Evolutionary conservation across 1,284 basidiomycete species (phyloP), one percentile per base, ranked within the genome.

Genomic region (Moesziomyces sp.): DNA sequence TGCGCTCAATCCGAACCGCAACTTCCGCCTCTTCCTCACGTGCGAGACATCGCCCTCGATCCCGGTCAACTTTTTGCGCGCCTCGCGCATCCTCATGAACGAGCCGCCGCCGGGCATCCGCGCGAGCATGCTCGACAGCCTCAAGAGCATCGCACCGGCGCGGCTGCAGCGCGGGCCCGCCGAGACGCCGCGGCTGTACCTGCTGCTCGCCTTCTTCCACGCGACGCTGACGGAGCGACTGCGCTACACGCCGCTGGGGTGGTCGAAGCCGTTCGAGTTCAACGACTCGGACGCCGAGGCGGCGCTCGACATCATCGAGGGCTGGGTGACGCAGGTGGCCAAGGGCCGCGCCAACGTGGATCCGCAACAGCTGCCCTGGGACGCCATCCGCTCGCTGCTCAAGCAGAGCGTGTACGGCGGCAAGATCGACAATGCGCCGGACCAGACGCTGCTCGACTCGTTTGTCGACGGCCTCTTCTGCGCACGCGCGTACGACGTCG

Each of bases 31-130:
- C 19, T 83, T 81, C 54, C 63, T 84, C 42, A 84, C 83, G 13
- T 79, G 76, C 72, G 83, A 84, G 69, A 80, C 82, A 1, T 77
- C 71, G 24, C 77, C 81, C 14, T 73, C 79, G 50, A 80, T 84
- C 43, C 82, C 82, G 18, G 72, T 78, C 57, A 79, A 78, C 65
- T 79, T 83, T 28, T 50, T 84, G 59, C 74, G 81, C 8, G 80
- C 78, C 8, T 77, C 78, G 26, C 74, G 78, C 38, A 80, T 83
- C 28, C 51, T 84, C 33, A 79, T 83, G 79, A 81, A 84, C 62
- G 83, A 84, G 65, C 80, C 81, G 13, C 80, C 83, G 10, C 79
- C 82, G 28, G 83, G 83, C 7, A 70, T 83, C 47, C 81, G 82
- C 48, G 80, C 83, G 18, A 76, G 70, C 53, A 80, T 84, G 68